Conservation (phyloP, 495 filamentous ascomycete genomes). For the Neurospora sp. region DNA sequence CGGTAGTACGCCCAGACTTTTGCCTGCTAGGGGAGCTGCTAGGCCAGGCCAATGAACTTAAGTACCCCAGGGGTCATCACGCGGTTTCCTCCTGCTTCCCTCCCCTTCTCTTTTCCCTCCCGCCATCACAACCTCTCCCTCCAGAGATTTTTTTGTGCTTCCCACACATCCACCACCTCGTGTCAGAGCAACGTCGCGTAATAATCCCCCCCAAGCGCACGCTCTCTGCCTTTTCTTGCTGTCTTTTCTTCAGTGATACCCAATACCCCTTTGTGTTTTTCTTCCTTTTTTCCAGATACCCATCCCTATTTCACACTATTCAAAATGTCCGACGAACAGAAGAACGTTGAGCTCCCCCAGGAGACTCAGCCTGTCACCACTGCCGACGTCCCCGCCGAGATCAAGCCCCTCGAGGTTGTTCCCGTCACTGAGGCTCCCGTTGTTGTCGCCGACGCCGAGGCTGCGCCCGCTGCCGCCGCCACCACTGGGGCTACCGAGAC, state of each 20-base stretch:
- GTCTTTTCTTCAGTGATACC: slow-evolving; percentile 39
- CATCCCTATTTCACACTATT: slow-evolving; percentile 15
- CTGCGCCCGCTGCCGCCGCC: slow-evolving; percentile 37
- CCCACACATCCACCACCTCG: slow-evolving; percentile 11
- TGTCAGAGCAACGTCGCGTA: slow-evolving; percentile 18
- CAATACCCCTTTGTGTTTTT: slow-evolving; percentile 33
- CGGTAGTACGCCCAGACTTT: background rate
- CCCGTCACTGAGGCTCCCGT: slow-evolving; percentile 23
- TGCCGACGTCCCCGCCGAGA: slow-evolving; percentile 34
- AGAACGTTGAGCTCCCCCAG: slow-evolving; percentile 34
- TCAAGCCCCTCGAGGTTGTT: slow-evolving; percentile 31
- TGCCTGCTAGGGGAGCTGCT: background rate
- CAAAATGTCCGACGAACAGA: slow-evolving; percentile 42
- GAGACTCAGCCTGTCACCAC: slow-evolving; percentile 25
- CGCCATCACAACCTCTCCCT: slow-evolving; percentile 24
- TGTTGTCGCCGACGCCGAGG: slow-evolving; percentile 23
- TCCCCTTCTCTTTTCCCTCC: slow-evolving; percentile 9
- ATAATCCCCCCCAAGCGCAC: slow-evolving; percentile 15
- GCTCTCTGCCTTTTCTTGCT: slow-evolving; percentile 25
- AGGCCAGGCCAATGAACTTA: slow-evolving; percentile 5
- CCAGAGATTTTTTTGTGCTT: slow-evolving; percentile 17
- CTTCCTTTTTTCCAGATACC: slow-evolving; percentile 34
- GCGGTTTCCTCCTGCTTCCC: slow-evolving; percentile 4
- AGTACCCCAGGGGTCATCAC: slow-evolving; percentile 15
- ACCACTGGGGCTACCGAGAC: slow-evolving; percentile 38